These are phyloP conservation scores for Alternaria gaisen DNA, from an alignment of 2,329 filamentous ascomycete species.

Conservation along the genomic window DNA sequence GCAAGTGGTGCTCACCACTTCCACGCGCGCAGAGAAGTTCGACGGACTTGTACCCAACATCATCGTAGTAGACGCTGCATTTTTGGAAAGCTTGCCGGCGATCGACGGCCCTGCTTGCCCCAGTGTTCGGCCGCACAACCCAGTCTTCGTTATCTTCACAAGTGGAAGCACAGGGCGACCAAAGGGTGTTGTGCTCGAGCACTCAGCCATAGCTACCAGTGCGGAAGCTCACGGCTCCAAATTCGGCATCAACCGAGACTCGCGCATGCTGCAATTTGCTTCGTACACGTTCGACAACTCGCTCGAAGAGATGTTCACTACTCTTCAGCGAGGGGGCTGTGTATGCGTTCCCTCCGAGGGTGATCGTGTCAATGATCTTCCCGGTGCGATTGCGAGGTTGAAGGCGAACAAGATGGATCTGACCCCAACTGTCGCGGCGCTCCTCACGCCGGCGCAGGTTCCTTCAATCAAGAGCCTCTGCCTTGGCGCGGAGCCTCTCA, in stretches of 20 bases:
- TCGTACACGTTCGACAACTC: conserved; percentile 66
- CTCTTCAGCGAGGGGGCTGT: conserved; percentile 60
- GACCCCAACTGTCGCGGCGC: conserved; percentile 66
- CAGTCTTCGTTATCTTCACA: conserved; percentile 46
- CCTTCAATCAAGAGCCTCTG: conserved; percentile 56
- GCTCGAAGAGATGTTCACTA: conserved; percentile 65
- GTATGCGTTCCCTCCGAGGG: conserved; percentile 65
- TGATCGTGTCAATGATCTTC: conserved; percentile 62
- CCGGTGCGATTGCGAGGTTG: conserved; percentile 50
- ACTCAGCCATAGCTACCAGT: conserved; percentile 44
- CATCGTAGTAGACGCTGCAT: conserved; percentile 35
- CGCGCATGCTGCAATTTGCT: conserved; percentile 51
- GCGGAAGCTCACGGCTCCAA: conserved; percentile 41
- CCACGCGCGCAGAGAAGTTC: conserved; percentile 49
- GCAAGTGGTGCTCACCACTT: conserved; percentile 53
- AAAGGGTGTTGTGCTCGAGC: conserved; percentile 47
- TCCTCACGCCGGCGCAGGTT: conserved; percentile 55
- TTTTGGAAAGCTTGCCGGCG: conserved; percentile 48
- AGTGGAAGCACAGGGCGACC: conserved; percentile 46
- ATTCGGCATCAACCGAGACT: conserved; percentile 33
- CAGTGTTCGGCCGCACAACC: conserved; percentile 35
- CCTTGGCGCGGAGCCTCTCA: conserved; percentile 57
- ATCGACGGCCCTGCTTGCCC: conserved; percentile 26
- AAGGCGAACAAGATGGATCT: conserved; percentile 55
- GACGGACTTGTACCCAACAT: conserved; percentile 55